Evolutionary conservation across 1,139 yeast genomes (phyloP).

Genomic region (Kodamaea fungicola): DNA sequence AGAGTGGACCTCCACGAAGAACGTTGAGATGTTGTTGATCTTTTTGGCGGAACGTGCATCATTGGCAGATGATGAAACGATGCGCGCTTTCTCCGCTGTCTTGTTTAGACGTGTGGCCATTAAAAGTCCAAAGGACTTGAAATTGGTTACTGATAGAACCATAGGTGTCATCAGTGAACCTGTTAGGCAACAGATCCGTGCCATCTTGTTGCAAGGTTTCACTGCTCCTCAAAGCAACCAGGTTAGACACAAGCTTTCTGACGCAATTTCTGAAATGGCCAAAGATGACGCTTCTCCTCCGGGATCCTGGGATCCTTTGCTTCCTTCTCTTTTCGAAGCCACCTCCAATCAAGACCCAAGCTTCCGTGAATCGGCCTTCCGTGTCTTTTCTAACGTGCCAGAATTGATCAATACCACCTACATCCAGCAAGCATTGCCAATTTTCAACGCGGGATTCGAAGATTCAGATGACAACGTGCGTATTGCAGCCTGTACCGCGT

Average conservation of each 20-base stretch:
- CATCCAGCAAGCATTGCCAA: conserved; percentile 57
- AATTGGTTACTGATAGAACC: conserved; percentile 69
- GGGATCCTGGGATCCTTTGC: conserved; percentile 71
- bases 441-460: conserved; percentile 75
- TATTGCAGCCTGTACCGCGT: conserved; percentile 89
- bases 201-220: conserved; percentile 70
- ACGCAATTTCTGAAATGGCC: conserved; percentile 91
- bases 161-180: conserved; percentile 65
- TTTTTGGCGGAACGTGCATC: conserved; percentile 83
- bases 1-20: conserved; percentile 68
- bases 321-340: conserved; percentile 73
- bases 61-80: conserved; percentile 50
- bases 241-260: conserved; percentile 89
- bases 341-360: conserved; percentile 60
- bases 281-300: conserved; percentile 53
- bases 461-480: conserved; percentile 80
- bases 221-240: conserved; percentile 58
- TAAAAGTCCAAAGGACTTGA: conserved; percentile 63
- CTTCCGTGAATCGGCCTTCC: conserved; percentile 85
- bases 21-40: conserved; percentile 64
- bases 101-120: conserved; percentile 83
- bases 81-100: conserved; percentile 75
- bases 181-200: conserved; percentile 61
- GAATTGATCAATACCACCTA: conserved; percentile 62
- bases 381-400: conserved; percentile 85